A percentile compares a stretch with the other conserved stretches of the same genome.
phyloP scores from a whole-genome alignment of 257 asterid genomes.

The Fraxinus anomala region DNA sequence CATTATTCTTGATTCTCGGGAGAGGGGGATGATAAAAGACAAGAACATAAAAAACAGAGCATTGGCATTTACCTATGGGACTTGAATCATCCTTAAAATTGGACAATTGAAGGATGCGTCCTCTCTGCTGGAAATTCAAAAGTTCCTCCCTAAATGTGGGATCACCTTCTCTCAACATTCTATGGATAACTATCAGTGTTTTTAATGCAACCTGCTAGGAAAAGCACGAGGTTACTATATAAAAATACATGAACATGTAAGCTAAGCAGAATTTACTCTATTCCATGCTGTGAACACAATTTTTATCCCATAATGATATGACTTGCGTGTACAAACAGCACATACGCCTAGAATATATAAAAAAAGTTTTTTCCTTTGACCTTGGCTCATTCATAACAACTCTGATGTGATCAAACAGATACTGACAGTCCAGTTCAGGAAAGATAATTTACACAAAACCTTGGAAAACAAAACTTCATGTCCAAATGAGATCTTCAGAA shows the following conservation, averaged over 20 bases:
- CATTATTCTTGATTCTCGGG: conserved; percentile 11
- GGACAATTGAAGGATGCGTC: conserved; percentile 81
- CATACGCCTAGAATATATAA: neutral
- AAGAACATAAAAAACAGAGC: neutral
- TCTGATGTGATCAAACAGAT: neutral
- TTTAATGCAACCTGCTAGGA: conserved; percentile 77
- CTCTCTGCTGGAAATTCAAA: conserved; percentile 77
- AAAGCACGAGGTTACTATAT: conserved; percentile 16
- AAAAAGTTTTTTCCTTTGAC: neutral
- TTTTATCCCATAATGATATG: neutral
- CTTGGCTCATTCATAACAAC: neutral
- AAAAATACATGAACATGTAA: neutral
- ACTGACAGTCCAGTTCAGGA: neutral
- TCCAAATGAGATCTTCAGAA: neutral
- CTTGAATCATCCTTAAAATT: conserved; percentile 95
- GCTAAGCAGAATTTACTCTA: neutral
- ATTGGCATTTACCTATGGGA: conserved; percentile 58
- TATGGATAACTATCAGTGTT: conserved; percentile 79
- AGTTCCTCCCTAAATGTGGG: conserved; percentile 86
- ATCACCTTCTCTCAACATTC: conserved; percentile 91
- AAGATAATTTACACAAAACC: neutral
- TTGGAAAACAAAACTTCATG: neutral
- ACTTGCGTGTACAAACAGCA: neutral
- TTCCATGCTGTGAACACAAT: neutral
- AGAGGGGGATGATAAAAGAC: neutral